A percentile compares a stretch with the other conserved stretches of the same genome.
phyloP scores from a whole-genome alignment of 495 filamentous ascomycete genomes.

The Corynascus novoguineensis region DNA sequence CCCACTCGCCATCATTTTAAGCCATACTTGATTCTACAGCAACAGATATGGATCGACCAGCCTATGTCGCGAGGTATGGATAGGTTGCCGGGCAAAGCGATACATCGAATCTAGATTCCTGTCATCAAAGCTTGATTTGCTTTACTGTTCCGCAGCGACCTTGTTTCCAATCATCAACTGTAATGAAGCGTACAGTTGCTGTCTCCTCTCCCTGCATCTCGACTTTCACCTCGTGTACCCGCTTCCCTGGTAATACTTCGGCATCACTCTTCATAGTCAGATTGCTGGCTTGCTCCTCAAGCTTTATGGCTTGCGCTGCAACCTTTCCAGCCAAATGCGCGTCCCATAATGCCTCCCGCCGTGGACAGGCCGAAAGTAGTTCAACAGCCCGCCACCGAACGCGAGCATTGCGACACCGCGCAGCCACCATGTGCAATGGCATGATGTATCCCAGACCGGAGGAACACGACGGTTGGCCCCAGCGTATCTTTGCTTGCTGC shows the following conservation, averaged over 20 bases:
- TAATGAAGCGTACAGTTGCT: conserved; percentile 11
- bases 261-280: not conserved
- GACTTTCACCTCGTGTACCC: conserved; percentile 18
- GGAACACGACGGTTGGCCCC: conserved; percentile 3
- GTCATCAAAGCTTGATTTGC: not conserved
- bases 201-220: conserved; percentile 12
- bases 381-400: conserved; percentile 10
- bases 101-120: no score
- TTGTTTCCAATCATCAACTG: conserved; percentile 12
- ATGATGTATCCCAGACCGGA: conserved; percentile 19
- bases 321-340: conserved; percentile 2
- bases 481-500: not conserved
- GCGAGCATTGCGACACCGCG: conserved; percentile 15
- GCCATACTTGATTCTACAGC: no score
- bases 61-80: no score
- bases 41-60: no score
- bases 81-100: no score
- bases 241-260: not conserved
- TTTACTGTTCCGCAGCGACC: not conserved
- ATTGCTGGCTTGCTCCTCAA: conserved; percentile 5
- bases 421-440: conserved; percentile 19
- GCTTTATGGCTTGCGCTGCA: not conserved
- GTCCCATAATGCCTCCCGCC: conserved; percentile 19
- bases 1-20: no score
- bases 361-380: not conserved